Evolutionary conservation across 148 eudicot species (phyloP), one percentile per base, ranked within the genome.

Genomic region (Camellia granthamiana): DNA sequence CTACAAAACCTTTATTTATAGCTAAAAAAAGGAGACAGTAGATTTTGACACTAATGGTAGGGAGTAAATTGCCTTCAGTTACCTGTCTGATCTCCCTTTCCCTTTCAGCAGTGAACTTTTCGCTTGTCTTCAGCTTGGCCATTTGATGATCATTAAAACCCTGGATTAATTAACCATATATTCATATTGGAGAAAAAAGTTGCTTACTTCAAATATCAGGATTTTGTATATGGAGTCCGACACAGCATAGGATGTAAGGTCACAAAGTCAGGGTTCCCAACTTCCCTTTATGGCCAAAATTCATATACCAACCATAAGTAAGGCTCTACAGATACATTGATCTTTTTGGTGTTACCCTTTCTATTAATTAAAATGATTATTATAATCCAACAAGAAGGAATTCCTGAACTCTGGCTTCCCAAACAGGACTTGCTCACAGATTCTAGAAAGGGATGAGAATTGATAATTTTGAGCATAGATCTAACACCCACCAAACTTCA

Each of bases 21-120:
- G 54, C 46, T 69, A 43, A 64, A 55, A 60, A 69, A 7, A 68
- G 58, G 47, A 70, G 16, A 68, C 23, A 69, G 73, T 46, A 44
- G 73, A 69, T 13, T 14, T 46, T 15, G 73, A 13, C 9, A 69
- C 3, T 12, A 6, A 4, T 14, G 3, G 18, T 2, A 2, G 11
- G 6, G 12, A 69, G 42, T 21, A 42, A 55, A 23, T 47, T 21
- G 65, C 15, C 1, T 42, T 46, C 66, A 38, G 19, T 51, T 78
- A 91, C 97, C 90, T 91, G 97, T 49, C 83, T 85, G 78, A 93
- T 93, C 84, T 93, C 97, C 80, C 90, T 87, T 84, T 93, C 97
- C 84, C 97, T 91, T 84, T 93, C 93, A 19, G 85, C 93, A n/a
- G 93, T 90, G 75, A 90, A 77, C 78, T 88, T 91, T 80, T 91